phyloP scores from a whole-genome alignment of 2,329 filamentous ascomycete genomes.

The Colletotrichum salicis region DNA sequence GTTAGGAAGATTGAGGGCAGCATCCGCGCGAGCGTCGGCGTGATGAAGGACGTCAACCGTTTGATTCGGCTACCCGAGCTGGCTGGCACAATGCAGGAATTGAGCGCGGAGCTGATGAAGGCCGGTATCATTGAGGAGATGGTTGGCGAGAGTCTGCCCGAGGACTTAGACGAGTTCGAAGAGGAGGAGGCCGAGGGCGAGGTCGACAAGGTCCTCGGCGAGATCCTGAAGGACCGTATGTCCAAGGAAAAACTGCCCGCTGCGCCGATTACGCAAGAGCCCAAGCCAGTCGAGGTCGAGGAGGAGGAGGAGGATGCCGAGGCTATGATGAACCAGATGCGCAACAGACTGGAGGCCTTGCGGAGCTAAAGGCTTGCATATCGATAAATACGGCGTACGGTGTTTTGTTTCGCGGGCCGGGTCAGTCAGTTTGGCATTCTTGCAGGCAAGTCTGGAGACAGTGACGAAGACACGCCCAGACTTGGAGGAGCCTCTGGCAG shows the following conservation, averaged over 20 bases:
- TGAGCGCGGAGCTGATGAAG: slow-evolving; percentile 88
- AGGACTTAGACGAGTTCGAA: slow-evolving; percentile 75
- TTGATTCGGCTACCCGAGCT: slow-evolving; percentile 87
- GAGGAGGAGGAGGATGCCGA: slow-evolving; percentile 85
- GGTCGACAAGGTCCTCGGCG: slow-evolving; percentile 91
- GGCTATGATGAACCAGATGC: slow-evolving; percentile 93
- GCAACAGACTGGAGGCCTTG: slow-evolving; percentile 87
- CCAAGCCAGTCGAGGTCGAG: slow-evolving; percentile 62
- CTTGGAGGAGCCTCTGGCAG: neutral
- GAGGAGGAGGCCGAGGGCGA: slow-evolving; percentile 80
- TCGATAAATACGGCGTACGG: slow-evolving; percentile 31
- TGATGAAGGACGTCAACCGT: slow-evolving; percentile 97
- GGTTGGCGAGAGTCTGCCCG: slow-evolving; percentile 86
- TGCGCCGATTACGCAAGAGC: slow-evolving; percentile 63
- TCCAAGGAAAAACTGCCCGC: slow-evolving; percentile 68
- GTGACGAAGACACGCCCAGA: slow-evolving; percentile 5
- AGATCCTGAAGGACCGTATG: slow-evolving; percentile 86
- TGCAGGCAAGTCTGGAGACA: slow-evolving; percentile 3
- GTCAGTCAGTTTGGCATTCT: slow-evolving; percentile 3
- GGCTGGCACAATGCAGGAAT: slow-evolving; percentile 87
- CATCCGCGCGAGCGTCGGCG: slow-evolving; percentile 84
- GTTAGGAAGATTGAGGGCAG: slow-evolving; percentile 96
- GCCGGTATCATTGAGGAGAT: slow-evolving; percentile 98
- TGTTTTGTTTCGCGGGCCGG: slow-evolving; percentile 8
- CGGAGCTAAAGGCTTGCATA: slow-evolving; percentile 71